These are phyloP conservation scores for Rhododendron ovatum DNA, from an alignment of 148 eudicot genomes.

Conservation along the genomic window DNA sequence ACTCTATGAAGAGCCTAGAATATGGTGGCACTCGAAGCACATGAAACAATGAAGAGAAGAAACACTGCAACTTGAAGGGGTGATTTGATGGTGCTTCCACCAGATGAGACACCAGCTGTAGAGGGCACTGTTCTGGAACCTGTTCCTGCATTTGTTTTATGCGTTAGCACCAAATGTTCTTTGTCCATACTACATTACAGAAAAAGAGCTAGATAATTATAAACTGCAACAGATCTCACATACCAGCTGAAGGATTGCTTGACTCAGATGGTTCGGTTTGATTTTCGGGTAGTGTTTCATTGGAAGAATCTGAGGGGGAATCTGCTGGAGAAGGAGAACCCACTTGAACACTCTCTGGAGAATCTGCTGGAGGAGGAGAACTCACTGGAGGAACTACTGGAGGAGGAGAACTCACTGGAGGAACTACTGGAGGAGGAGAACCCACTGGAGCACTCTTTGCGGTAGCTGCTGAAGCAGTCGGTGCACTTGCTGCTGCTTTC, in stretches of 20 bases:
- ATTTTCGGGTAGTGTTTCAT: constrained; percentile 1
- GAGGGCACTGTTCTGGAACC: constrained; percentile 20
- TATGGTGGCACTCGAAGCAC: constrained; percentile 2
- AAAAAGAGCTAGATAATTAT: background rate
- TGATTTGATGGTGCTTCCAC: constrained; percentile 11
- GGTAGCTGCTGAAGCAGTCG: constrained; percentile 17
- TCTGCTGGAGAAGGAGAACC: constrained; percentile 21
- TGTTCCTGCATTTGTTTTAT: constrained; percentile 12
- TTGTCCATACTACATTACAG: background rate
- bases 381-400: constrained; percentile 4
- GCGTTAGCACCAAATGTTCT: background rate
- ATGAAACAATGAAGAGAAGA: constrained; percentile 7
- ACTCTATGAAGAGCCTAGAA: background rate
- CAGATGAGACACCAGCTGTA: constrained; percentile 3
- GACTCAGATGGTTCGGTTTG: constrained; percentile 22
- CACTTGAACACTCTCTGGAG: background rate
- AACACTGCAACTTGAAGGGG: constrained; percentile 4
- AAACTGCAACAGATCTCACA: background rate
- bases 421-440: constrained; percentile 3
- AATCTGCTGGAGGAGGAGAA: background rate
- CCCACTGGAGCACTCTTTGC: constrained; percentile 9
- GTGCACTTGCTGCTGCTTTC: constrained; percentile 26
- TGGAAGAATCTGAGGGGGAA: constrained; percentile 19
- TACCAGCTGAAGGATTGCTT: constrained; percentile 21
- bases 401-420: constrained; percentile 3